These are phyloP conservation scores for Salisapilia sapeloensis DNA, from an alignment of 352 stramenopile genomes.

Conservation along the genomic window DNA sequence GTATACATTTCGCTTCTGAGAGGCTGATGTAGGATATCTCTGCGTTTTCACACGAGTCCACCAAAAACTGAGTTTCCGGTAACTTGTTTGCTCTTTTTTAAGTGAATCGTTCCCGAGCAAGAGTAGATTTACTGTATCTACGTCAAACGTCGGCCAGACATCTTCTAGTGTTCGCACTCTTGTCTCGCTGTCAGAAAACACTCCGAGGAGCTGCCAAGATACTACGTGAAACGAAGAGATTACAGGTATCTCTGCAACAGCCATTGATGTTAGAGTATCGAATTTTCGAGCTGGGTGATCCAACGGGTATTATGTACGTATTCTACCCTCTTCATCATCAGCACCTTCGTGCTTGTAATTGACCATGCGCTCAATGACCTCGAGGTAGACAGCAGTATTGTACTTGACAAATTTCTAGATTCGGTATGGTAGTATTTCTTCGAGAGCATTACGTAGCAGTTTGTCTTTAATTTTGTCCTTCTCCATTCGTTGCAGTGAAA, in stretches of 20 bases:
- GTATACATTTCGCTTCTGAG: slow-evolving; percentile 11
- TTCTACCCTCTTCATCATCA: slow-evolving; percentile 12
- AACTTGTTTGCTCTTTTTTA: slow-evolving; percentile 2
- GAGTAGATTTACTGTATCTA: slow-evolving; percentile 32
- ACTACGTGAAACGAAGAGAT: slow-evolving; percentile 14
- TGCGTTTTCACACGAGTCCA: slow-evolving; percentile 12
- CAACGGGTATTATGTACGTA: slow-evolving; percentile 22
- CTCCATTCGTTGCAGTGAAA: slow-evolving; percentile 19
- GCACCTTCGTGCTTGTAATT: slow-evolving; percentile 15
- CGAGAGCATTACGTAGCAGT: slow-evolving; percentile 14
- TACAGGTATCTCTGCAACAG: slow-evolving; percentile 7
- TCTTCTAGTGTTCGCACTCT: slow-evolving; percentile 5
- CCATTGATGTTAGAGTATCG: slow-evolving; percentile 5
- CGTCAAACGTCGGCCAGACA: slow-evolving; percentile 23
- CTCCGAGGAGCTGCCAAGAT: slow-evolving; percentile 5
- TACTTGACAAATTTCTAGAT: slow-evolving; percentile 40
- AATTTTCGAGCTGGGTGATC: slow-evolving; percentile 16
- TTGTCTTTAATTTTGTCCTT: background rate
- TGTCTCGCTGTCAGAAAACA: slow-evolving; percentile 1
- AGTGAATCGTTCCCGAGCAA: slow-evolving; percentile 38
- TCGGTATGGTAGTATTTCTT: slow-evolving; percentile 27
- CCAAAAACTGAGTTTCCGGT: background rate
- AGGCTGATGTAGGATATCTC: slow-evolving; percentile 6
- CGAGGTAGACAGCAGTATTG: slow-evolving; percentile 18
- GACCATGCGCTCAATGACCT: slow-evolving; percentile 25